Evolutionary conservation across 139 green algal genomes (phyloP).

Genomic region (Closterium sp.): DNA sequence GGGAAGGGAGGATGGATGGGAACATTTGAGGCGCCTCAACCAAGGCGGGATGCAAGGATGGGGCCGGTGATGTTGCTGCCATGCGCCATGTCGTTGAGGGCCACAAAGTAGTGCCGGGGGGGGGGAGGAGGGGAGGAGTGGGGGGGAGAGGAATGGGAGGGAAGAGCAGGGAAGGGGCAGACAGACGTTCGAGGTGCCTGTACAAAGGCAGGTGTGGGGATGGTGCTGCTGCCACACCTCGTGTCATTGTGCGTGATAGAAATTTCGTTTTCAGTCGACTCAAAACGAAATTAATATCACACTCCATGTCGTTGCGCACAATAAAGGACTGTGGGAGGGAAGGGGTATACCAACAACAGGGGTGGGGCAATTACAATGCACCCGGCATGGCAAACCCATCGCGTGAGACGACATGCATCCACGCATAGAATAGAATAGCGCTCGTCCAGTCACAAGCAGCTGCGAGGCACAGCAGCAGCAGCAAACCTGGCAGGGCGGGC

Average conservation of each 20-base stretch:
- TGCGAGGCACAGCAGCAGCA: not conserved
- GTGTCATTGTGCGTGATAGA: too few relatives aligned
- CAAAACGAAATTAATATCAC: too few relatives aligned
- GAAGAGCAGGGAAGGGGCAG: too few relatives aligned
- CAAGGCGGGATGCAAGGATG: not conserved
- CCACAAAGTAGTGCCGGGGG: not conserved
- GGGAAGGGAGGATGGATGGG: not conserved
- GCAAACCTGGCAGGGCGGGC: constrained; percentile 66
- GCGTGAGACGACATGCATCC: too few relatives aligned
- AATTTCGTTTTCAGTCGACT: too few relatives aligned
- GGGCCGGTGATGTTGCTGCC: not conserved
- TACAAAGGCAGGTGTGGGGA: constrained; percentile 71
- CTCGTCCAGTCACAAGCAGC: too few relatives aligned
- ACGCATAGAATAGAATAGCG: too few relatives aligned
- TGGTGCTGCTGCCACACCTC: constrained; percentile 94
- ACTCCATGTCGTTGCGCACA: constrained; percentile 89
- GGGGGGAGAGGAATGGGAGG: too few relatives aligned
- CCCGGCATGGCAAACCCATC: too few relatives aligned
- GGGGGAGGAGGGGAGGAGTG: not conserved
- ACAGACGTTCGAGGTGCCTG: too few relatives aligned
- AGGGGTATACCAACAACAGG: too few relatives aligned
- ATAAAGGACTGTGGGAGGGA: constrained; percentile 65
- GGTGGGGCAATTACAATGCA: too few relatives aligned
- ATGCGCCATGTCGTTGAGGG: not conserved
- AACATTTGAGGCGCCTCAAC: not conserved